These are phyloP conservation scores for Fonsecaea multimorphosa DNA, from an alignment of 2,329 filamentous ascomycete species.

Conservation along the genomic window DNA sequence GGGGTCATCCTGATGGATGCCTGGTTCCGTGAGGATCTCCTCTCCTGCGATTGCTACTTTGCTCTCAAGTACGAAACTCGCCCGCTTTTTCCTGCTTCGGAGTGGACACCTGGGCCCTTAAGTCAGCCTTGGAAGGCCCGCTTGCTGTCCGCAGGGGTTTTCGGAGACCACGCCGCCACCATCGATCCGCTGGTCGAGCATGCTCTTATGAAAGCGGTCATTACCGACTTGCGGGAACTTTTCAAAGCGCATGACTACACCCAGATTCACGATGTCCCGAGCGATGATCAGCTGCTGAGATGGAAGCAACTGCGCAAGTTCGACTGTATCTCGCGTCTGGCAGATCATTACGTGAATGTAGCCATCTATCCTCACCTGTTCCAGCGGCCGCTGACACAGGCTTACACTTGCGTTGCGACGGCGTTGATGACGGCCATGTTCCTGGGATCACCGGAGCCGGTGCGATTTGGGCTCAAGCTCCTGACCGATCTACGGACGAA, in stretches of 20 bases:
- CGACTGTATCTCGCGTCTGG: constrained; percentile 37
- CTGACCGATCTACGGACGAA: constrained; percentile 30
- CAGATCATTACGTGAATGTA: constrained; percentile 36
- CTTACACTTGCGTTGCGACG: constrained; percentile 29
- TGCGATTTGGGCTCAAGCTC: constrained; percentile 37
- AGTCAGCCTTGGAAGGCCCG: constrained; percentile 39
- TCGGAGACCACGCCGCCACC: constrained; percentile 35
- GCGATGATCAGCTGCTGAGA: constrained; percentile 36
- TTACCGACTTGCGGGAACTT: constrained; percentile 37
- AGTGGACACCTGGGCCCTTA: constrained; percentile 38
- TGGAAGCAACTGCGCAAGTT: constrained; percentile 37
- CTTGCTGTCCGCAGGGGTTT: constrained; percentile 33
- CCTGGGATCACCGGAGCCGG: constrained; percentile 36
- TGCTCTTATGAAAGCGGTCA: constrained; percentile 30
- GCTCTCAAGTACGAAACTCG: constrained; percentile 38
- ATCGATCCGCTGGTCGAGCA: constrained; percentile 37
- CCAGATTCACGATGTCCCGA: constrained; percentile 30
- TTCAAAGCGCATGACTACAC: constrained; percentile 35
- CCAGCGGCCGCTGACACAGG: constrained; percentile 31
- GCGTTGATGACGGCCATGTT: constrained; percentile 36
- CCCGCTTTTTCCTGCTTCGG: constrained; percentile 34
- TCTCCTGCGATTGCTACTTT: constrained; percentile 38
- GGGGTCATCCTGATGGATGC: constrained; percentile 37
- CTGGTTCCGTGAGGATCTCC: constrained; percentile 38
- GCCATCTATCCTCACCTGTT: constrained; percentile 38